These are phyloP conservation scores for Fusarium palustre DNA, from an alignment of 2,329 filamentous ascomycete genomes.

Conservation along the genomic window DNA sequence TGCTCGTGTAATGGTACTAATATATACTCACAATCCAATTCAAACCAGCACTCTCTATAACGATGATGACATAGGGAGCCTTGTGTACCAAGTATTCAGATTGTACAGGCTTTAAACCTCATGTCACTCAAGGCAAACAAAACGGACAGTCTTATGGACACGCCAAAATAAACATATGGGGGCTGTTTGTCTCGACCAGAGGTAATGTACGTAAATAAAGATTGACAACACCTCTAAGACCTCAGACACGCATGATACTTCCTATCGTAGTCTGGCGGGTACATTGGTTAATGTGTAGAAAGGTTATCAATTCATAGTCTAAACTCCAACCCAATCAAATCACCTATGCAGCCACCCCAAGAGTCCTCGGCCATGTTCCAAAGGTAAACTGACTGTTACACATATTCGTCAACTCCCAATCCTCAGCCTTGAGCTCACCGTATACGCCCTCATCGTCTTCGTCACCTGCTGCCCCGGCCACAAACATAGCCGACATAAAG, in stretches of 20 bases:
- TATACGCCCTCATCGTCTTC: constrained; percentile 57
- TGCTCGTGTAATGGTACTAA: too few species aligned
- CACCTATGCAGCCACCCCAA: background rate
- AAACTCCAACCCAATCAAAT: background rate
- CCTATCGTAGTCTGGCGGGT: too few species aligned
- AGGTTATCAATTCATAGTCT: background rate
- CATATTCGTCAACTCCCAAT: constrained; percentile 76
- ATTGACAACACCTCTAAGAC: background rate
- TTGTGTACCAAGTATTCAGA: background rate
- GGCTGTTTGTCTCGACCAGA: background rate
- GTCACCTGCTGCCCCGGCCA: constrained; percentile 67
- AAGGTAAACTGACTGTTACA: constrained; percentile 70
- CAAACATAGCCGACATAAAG: constrained; percentile 74
- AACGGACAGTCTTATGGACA: background rate
- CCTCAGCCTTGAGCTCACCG: constrained; percentile 65
- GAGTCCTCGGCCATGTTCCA: constrained; percentile 49
- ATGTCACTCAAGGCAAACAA: background rate
- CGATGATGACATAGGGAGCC: background rate
- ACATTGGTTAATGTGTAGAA: too few species aligned
- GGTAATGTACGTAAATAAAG: background rate
- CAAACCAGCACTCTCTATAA: too few species aligned
- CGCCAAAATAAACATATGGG: background rate
- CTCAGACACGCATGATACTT: background rate
- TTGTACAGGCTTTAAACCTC: background rate
- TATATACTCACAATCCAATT: too few species aligned